Evolutionary conservation across 371 early-diverging fungal genomes (phyloP).

Genomic region (Catenaria anguillulae): DNA sequence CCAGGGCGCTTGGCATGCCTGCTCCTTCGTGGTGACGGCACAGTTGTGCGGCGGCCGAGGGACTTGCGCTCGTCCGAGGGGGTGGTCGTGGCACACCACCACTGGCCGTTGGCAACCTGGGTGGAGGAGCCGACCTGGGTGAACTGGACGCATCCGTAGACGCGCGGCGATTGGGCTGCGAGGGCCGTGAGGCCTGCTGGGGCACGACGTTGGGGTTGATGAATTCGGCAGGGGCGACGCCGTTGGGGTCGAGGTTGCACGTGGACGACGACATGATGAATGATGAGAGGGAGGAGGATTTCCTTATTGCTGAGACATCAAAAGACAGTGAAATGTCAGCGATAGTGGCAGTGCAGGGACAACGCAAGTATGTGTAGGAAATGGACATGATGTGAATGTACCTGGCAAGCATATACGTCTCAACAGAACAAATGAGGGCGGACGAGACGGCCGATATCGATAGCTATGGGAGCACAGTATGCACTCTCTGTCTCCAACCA

Average conservation of each 20-base stretch:
- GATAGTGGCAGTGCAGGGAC: no score
- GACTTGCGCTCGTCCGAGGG: not conserved
- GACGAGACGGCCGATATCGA: no score
- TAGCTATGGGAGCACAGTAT: no score
- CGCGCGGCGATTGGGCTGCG: not conserved
- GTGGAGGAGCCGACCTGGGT: not conserved
- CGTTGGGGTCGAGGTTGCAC: not conserved
- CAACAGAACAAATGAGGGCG: no score
- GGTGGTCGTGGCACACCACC: not conserved
- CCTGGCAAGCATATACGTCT: no score
- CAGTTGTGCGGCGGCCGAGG: not conserved
- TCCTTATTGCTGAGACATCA: no score
- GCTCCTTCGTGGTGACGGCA: not conserved
- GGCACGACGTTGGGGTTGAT: not conserved
- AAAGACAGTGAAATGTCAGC: no score
- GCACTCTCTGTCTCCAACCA: no score
- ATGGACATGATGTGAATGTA: no score
- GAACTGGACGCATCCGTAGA: constrained; percentile 1
- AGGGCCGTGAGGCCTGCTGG: not conserved
- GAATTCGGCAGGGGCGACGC: not conserved
- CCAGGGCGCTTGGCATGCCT: not conserved
- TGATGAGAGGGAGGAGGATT: no score
- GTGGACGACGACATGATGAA: not conserved
- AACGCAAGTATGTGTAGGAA: no score
- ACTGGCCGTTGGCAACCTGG: not conserved